phyloP scores from a whole-genome alignment of 768 basidiomycete species.

The Lactifluus pinguis region DNA sequence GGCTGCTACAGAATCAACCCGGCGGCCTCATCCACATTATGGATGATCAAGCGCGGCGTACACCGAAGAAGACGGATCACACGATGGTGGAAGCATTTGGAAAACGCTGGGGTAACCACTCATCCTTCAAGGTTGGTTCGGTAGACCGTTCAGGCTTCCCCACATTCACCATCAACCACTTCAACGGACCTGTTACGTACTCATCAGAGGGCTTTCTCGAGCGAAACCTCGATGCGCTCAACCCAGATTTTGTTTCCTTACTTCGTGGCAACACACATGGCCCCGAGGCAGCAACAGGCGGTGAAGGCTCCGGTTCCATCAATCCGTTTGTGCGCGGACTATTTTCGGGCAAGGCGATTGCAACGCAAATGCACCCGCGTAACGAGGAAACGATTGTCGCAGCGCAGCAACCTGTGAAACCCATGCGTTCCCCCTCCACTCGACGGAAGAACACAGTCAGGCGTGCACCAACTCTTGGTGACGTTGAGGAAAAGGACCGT shows the following conservation, averaged over 20 bases:
- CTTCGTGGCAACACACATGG: constrained; percentile 50
- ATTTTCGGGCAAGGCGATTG: constrained; percentile 82
- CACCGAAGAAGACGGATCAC: constrained; percentile 84
- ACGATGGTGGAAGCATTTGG: constrained; percentile 92
- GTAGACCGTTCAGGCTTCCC: constrained; percentile 71
- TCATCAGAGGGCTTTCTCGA: constrained; percentile 86
- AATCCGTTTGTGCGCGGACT: constrained; percentile 89
- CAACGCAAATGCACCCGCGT: constrained; percentile 84
- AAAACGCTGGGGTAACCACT: constrained; percentile 92
- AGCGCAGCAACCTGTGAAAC: constrained; percentile 88
- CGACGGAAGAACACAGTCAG: constrained; percentile 69
- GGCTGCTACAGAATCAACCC: constrained; percentile 75
- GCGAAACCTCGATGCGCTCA: constrained; percentile 79
- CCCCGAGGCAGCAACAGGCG: constrained; percentile 33
- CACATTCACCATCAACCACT: constrained; percentile 89
- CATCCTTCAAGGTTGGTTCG: constrained; percentile 77
- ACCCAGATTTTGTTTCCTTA: constrained; percentile 87
- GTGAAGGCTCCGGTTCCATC: constrained; percentile 67
- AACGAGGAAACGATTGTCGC: constrained; percentile 95
- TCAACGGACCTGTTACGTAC: constrained; percentile 85
- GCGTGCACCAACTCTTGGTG: constrained; percentile 44
- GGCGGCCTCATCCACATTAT: constrained; percentile 95
- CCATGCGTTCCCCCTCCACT: constrained; percentile 88
- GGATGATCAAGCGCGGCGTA: constrained; percentile 88
- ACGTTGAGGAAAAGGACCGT: constrained; percentile 42